Base-by-base conservation (phyloP, 345 rosid genomes). In the Acer saccharum region DNA sequence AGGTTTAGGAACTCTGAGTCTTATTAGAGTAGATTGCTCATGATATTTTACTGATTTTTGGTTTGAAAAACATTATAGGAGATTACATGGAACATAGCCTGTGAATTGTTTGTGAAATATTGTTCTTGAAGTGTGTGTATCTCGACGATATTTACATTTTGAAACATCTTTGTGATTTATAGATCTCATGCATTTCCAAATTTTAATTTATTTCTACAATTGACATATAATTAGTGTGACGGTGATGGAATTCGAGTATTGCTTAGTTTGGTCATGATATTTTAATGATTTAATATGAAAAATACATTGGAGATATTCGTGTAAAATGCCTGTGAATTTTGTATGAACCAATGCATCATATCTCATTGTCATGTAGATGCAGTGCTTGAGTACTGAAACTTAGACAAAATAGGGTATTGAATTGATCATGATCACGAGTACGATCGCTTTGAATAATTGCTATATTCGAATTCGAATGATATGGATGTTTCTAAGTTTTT, bases 1-100 rank as follows among this genome's bases (percentile, higher is more conserved):
- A 17, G 61, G 71, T 58, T 67, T 20, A 65, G 77, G 77, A 65
- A 29, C 29, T 48, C 10, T 6, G 48, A 52, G 52, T 52, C 17
- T 29, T 10, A 23, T 48, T 48, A 13, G 74, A 62, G n/a, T 41
- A 32, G 39, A 46, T 23, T 79, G 35, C 39, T 32, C 48, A 52
- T 55, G 6, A 16, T 4, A 16, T 25, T 50, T 48, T 11, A 57
- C 29, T 52, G 43, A 48, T 69, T 8, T 9, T 35, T 35, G 14
- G 4, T 20, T 2, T 57, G 23, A 21, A 8, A 17, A 57, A 35
- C 20, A 57, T 57, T n/a, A 16, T 2, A 2, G 65, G 17, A 11
- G 62, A 57, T 10, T 57, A 55, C 63, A 55, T 21, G 6, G 10
- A n/a, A 35, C 8, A n/a, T 35, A 17, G 9, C 23, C 23, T 57